phyloP scores from a whole-genome alignment of 2,329 filamentous ascomycete species.

The Knoxdaviesia proteae region DNA sequence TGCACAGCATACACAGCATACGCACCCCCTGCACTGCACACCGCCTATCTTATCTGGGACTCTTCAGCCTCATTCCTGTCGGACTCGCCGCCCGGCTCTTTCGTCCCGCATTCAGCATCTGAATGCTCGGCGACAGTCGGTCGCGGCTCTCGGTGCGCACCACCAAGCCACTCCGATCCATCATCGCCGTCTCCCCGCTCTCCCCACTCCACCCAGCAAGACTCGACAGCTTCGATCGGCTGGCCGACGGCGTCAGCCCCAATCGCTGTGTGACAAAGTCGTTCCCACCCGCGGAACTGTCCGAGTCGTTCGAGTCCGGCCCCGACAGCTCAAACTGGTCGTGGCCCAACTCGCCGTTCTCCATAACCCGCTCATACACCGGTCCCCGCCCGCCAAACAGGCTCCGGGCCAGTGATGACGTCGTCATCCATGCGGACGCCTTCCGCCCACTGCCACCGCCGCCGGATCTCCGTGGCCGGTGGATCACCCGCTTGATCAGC shows the following conservation, averaged over 20 bases:
- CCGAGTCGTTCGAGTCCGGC: slow-evolving; percentile 36
- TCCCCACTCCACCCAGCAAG: no score
- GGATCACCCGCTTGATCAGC: no score
- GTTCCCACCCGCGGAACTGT: slow-evolving; percentile 26
- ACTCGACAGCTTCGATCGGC: no score
- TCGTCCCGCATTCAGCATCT: slow-evolving; percentile 33
- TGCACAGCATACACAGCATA: no score
- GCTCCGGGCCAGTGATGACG: slow-evolving; percentile 31
- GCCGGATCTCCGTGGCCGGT: no score
- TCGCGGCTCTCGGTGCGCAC: slow-evolving; percentile 76
- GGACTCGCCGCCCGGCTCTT: slow-evolving; percentile 36
- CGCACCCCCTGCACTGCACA: no score
- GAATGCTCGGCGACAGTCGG: slow-evolving; percentile 37
- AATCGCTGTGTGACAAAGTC: no score
- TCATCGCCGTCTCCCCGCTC: slow-evolving; percentile 12
- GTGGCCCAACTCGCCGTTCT: slow-evolving; percentile 42
- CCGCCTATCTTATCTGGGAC: no score
- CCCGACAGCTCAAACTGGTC: slow-evolving; percentile 61
- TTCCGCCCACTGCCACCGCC: no score
- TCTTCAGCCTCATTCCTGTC: slow-evolving; percentile 27
- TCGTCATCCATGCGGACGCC: no score
- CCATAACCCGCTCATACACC: slow-evolving; percentile 66
- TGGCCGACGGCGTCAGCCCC: no score
- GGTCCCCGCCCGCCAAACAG: slow-evolving; percentile 38
- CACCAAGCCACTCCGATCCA: slow-evolving; percentile 52